These are phyloP conservation scores for Apostasia shenzhenica DNA, from an alignment of 106 monocot species.

Conservation along the genomic window DNA sequence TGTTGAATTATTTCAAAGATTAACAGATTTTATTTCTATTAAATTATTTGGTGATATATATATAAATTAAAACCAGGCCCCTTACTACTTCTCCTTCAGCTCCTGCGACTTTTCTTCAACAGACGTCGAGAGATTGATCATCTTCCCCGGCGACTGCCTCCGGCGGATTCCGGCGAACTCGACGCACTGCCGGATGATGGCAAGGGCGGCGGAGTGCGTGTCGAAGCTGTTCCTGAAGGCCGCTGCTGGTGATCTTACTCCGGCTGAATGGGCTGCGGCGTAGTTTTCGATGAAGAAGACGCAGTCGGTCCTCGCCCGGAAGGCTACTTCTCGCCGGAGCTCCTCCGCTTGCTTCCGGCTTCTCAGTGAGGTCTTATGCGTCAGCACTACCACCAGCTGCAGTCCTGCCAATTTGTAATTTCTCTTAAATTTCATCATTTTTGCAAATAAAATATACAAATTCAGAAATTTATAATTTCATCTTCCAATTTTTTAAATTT, in stretches of 20 bases:
- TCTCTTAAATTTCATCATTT: too few relatives aligned
- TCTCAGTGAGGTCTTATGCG: constrained; percentile 46
- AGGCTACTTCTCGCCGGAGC: constrained; percentile 50
- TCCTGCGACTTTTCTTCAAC: background rate
- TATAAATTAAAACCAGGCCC: too few relatives aligned
- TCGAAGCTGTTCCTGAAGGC: constrained; percentile 40
- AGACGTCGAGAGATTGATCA: too few relatives aligned
- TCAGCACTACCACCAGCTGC: constrained; percentile 51
- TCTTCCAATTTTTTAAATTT: background rate
- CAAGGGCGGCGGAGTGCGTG: constrained; percentile 40
- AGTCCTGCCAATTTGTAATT: constrained; percentile 25
- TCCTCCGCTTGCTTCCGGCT: constrained; percentile 47
- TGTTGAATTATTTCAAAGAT: too few relatives aligned
- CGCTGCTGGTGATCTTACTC: constrained; percentile 4
- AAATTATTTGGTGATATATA: too few relatives aligned
- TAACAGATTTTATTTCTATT: too few relatives aligned
- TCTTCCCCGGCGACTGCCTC: constrained; percentile 10
- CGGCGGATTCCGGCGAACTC: constrained; percentile 47
- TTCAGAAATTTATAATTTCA: background rate
- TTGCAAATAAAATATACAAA: background rate
- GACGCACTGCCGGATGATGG: constrained; percentile 63
- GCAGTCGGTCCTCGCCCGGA: constrained; percentile 58
- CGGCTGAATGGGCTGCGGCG: constrained; percentile 11
- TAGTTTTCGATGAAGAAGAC: constrained; percentile 87
- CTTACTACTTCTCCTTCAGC: too few relatives aligned